phyloP scores from a whole-genome alignment of 2,329 filamentous ascomycete genomes.

The Colletotrichum cereale region DNA sequence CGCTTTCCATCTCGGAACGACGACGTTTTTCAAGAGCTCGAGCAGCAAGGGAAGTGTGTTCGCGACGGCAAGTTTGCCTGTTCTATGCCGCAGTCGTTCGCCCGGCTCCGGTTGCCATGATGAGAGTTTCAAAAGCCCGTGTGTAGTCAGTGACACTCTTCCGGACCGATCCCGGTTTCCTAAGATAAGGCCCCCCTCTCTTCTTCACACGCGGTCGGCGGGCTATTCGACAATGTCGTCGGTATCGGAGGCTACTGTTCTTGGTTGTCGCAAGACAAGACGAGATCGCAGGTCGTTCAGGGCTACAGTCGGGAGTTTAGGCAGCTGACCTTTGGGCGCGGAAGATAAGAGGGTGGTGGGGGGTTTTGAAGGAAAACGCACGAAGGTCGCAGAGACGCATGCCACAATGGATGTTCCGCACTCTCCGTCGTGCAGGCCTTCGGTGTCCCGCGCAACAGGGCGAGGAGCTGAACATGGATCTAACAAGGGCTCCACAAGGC shows the following conservation, averaged over 20 bases:
- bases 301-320: background rate
- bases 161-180: background rate
- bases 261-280: constrained; percentile 11
- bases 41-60: constrained; percentile 6
- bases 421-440: constrained; percentile 29
- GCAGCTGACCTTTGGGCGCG: background rate
- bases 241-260: background rate
- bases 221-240: background rate
- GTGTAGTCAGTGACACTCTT: background rate
- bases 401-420: constrained; percentile 2
- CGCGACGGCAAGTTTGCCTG: constrained; percentile 25
- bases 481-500: constrained; percentile 29
- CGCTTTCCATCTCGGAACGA: constrained; percentile 48
- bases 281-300: constrained; percentile 12
- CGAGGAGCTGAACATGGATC: constrained; percentile 29
- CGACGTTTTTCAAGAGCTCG: constrained; percentile 11
- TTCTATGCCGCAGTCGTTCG: constrained; percentile 29
- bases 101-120: constrained; percentile 22
- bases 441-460: constrained; percentile 6
- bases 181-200: too few species aligned
- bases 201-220: background rate
- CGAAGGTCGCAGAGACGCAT: constrained; percentile 24
- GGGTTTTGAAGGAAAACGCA: constrained; percentile 24
- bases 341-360: constrained; percentile 18
- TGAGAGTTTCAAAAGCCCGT: constrained; percentile 18